Evolutionary conservation across 768 basidiomycete genomes (phyloP).

Genomic region (Mycena epipterygia): DNA sequence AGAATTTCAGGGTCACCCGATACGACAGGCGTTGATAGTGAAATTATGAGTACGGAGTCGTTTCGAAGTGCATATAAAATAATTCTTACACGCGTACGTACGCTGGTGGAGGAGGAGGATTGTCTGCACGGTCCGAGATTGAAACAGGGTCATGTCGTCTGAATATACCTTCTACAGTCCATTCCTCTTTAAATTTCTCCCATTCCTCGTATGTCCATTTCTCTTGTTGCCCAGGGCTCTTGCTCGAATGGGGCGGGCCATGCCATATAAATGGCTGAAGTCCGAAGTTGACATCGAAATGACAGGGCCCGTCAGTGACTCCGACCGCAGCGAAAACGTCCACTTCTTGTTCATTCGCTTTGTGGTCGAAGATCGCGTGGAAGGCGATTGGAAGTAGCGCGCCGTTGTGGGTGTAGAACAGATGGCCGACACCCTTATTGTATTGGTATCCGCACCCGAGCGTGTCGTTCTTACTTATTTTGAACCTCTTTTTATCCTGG

Average conservation of each 20-base stretch:
- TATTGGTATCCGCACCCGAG: constrained; percentile 32
- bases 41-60: no score
- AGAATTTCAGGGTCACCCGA: no score
- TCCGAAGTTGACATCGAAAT: constrained; percentile 31
- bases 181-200: background rate
- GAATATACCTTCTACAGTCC: constrained; percentile 25
- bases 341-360: background rate
- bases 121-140: no score
- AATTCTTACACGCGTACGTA: no score
- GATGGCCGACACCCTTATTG: constrained; percentile 10
- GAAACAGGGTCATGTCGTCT: no score
- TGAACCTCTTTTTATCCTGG: background rate
- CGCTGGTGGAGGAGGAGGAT: no score
- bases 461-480: constrained; percentile 6
- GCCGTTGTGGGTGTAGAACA: constrained; percentile 35
- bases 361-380: constrained; percentile 19
- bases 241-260: background rate
- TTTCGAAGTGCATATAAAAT: no score
- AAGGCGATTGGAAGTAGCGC: constrained; percentile 20
- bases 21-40: background rate
- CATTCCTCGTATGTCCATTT: no score
- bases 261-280: constrained; percentile 12
- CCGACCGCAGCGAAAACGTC: constrained; percentile 33
- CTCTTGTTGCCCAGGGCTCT: background rate
- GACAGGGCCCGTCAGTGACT: constrained; percentile 19